Evolutionary conservation across 495 filamentous ascomycete genomes (phyloP).

Genomic region (Trichoderma parareesei): DNA sequence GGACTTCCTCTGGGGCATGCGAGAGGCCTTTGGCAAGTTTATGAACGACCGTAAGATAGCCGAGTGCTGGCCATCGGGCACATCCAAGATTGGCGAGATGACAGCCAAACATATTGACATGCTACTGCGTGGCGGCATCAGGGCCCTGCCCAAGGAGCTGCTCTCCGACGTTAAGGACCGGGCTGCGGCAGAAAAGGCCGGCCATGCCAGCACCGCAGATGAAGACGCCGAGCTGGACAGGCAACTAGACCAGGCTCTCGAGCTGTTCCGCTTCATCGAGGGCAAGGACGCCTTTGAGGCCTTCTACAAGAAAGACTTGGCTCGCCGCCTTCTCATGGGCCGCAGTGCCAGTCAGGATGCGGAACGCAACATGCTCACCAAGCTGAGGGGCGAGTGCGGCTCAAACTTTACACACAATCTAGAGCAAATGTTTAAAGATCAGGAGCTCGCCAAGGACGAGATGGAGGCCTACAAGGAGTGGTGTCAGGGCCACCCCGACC

Average conservation of each 20-base stretch:
- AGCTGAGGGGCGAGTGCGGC: slow-evolving; percentile 89
- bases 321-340: slow-evolving; percentile 77
- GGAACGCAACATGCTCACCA: slow-evolving; percentile 86
- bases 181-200: slow-evolving; percentile 47
- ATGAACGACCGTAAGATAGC: slow-evolving; percentile 77
- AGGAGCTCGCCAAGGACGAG: slow-evolving; percentile 81
- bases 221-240: slow-evolving; percentile 84
- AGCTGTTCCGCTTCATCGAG: slow-evolving; percentile 93
- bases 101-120: slow-evolving; percentile 95
- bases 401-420: slow-evolving; percentile 91
- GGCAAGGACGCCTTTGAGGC: slow-evolving; percentile 97
- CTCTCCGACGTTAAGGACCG: slow-evolving; percentile 42
- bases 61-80: slow-evolving; percentile 64
- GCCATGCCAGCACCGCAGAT: slow-evolving; percentile 50
- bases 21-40: slow-evolving; percentile 78
- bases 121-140: slow-evolving; percentile 78
- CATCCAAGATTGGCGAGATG: slow-evolving; percentile 95
- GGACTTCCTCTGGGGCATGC: slow-evolving; percentile 61
- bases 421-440: slow-evolving; percentile 98
- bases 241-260: slow-evolving; percentile 83
- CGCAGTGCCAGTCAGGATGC: slow-evolving; percentile 90
- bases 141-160: slow-evolving; percentile 58
- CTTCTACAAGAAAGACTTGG: slow-evolving; percentile 97
- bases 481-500: slow-evolving; percentile 34
- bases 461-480: slow-evolving; percentile 63